Base-by-base conservation (phyloP, 1,284 basidiomycete genomes). In the Cutaneotrichosporon mucoides region DNA sequence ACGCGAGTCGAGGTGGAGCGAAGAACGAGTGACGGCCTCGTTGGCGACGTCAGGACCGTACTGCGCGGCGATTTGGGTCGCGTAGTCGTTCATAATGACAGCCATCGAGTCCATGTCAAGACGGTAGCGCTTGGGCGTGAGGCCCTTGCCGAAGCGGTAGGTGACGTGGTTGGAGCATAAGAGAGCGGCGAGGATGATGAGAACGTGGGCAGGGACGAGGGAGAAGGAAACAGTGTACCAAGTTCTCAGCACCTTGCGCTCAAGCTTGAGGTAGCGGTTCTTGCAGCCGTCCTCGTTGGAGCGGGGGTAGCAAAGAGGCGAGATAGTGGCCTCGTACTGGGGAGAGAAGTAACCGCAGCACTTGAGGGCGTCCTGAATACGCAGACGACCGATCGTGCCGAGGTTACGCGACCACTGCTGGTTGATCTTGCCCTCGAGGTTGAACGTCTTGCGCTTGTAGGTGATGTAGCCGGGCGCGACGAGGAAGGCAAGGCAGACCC, bases 111-210 rank as follows among this genome's bases (percentile, higher is more conserved):
- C 80, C 76, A 84, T 73, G 70, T 84, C 84, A 53, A 89, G 76
- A 24, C 86, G 78, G 73, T 88, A 89, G 16, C 83, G 83, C 78
- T 86, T 84, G 34, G 87, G 87, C 78, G 85, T 88, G 81, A 89
- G 83, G 42, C 87, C 87, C 78, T 89, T 89, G 16, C 86, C 87
- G 72, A 88, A 88, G 54, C 87, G 79, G 70, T 87, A 88, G 10
- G 87, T 88, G 67, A 89, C 83, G 65, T 88, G 86, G 72, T 88
- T 87, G 15, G 84, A 83, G 75, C 86, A 88, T 43, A 88, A 76
- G 51, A 90, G 73, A 11, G 84, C 82, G 1, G 84, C 79, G 52
- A 86, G 65, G 62, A 89, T 85, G 74, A 87, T 86, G 40, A 81
- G 59, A 58, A 89, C 67, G 67, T 89, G 87, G 44, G 86, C 70